Evolutionary conservation across 2,329 filamentous ascomycete species (phyloP).

Genomic region (Neodidymelliopsis sp.): DNA sequence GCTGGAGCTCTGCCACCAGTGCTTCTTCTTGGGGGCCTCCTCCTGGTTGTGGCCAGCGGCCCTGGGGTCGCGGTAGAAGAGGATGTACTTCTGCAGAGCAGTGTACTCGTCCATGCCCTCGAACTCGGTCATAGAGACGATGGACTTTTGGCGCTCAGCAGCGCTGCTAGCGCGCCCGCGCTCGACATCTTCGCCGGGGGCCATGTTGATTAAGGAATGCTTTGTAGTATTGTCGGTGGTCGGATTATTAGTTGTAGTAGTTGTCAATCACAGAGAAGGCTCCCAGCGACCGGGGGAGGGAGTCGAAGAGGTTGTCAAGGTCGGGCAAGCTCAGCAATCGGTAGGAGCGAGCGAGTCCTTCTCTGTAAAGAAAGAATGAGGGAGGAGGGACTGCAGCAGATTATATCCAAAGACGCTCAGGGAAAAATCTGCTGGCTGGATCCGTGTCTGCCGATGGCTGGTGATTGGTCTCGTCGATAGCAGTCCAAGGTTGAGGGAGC

Average conservation of each 20-base stretch:
- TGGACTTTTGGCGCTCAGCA: slow-evolving; percentile 46
- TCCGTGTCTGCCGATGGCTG: slow-evolving; percentile 23
- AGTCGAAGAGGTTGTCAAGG: slow-evolving; percentile 28
- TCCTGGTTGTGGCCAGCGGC: slow-evolving; percentile 54
- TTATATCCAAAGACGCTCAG: slow-evolving; percentile 36
- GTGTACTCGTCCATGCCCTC: slow-evolving; percentile 68
- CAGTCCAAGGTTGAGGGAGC: slow-evolving; percentile 22
- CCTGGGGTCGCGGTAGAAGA: slow-evolving; percentile 69
- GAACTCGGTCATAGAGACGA: slow-evolving; percentile 45
- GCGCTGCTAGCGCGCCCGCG: slow-evolving; percentile 39
- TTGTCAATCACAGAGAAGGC: slow-evolving; percentile 39
- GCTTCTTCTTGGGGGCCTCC: slow-evolving; percentile 60
- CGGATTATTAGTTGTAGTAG: slow-evolving; percentile 25
- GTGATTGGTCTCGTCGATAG: slow-evolving; percentile 21
- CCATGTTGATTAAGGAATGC: slow-evolving; percentile 34
- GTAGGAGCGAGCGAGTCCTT: slow-evolving; percentile 40
- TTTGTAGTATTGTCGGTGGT: slow-evolving; percentile 20
- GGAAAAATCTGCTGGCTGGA: slow-evolving; percentile 37
- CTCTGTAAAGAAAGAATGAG: slow-evolving; percentile 33
- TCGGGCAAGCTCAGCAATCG: slow-evolving; percentile 37
- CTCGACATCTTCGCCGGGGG: slow-evolving; percentile 46
- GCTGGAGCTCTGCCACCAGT: slow-evolving; percentile 61
- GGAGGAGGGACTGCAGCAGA: slow-evolving; percentile 27
- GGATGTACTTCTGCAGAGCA: slow-evolving; percentile 72
- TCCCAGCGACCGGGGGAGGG: slow-evolving; percentile 32